Evolutionary conservation across 2,329 filamentous ascomycete species (phyloP).

Genomic region (Aspergillus neotritici): DNA sequence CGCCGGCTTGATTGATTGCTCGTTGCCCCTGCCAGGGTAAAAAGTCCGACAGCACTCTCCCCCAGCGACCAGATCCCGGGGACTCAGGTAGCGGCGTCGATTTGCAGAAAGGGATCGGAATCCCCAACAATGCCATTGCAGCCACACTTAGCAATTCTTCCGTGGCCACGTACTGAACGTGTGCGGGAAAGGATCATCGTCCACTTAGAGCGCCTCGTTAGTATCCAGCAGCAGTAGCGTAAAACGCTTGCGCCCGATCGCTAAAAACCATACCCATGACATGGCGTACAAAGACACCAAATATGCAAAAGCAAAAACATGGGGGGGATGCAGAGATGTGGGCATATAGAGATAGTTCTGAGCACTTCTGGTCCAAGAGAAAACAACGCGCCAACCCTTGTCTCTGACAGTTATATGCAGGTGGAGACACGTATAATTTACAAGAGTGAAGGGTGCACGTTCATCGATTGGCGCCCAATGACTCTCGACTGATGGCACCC

Average conservation of each 20-base stretch:
- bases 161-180: not conserved
- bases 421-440: too few species aligned
- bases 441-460: too few species aligned
- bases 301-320: not conserved
- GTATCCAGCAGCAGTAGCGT: not conserved
- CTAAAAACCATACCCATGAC: too few species aligned
- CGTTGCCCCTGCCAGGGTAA: not conserved
- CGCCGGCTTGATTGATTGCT: not conserved
- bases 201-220: conserved; percentile 6
- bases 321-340: not conserved
- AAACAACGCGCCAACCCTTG: too few species aligned
- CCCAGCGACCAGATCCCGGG: not conserved
- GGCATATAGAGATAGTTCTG: not conserved
- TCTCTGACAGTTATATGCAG: too few species aligned
- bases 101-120: conserved; percentile 11
- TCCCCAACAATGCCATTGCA: conserved; percentile 7
- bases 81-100: not conserved
- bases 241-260: too few species aligned
- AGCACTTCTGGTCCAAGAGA: not conserved
- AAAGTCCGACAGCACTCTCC: not conserved
- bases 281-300: not conserved
- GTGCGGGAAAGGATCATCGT: conserved; percentile 13
- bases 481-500: too few species aligned
- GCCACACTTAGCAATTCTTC: too few species aligned
- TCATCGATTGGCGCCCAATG: too few species aligned